Percentiles rank a stretch among this genome's conserved stretches.
Evolutionary conservation across 176 grass and related monocot species (phyloP).

Genomic region (Eleusine coracana): DNA sequence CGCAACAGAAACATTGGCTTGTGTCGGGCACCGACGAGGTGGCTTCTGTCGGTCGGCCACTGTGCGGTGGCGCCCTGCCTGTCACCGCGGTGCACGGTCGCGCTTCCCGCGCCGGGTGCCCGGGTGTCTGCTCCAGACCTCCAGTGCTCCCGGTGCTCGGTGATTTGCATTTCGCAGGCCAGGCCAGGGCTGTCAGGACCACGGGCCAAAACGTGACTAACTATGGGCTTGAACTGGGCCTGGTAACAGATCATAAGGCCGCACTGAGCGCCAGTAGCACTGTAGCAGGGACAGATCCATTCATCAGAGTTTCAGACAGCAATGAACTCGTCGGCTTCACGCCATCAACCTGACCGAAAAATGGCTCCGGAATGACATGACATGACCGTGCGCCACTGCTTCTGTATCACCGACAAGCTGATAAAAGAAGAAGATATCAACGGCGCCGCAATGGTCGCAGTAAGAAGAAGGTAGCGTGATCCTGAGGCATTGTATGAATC

Average conservation of each 20-base stretch:
- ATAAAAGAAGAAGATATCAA: not conserved
- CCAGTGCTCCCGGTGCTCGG: too few species aligned
- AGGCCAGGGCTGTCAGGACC: not conserved
- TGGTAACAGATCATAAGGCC: not conserved
- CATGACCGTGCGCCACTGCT: not conserved
- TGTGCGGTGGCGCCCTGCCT: not conserved
- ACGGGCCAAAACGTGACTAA: not conserved
- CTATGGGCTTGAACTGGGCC: not conserved
- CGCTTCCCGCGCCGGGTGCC: not conserved
- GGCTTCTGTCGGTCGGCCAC: not conserved
- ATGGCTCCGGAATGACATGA: not conserved
- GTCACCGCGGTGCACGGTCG: not conserved
- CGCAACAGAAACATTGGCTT: not conserved
- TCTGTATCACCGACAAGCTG: not conserved
- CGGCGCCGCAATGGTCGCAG: not conserved
- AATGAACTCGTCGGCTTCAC: not conserved
- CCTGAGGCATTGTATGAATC: conserved; percentile 50
- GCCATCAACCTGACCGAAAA: not conserved
- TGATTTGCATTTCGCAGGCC: not conserved
- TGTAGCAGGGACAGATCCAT: not conserved
- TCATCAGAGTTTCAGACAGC: not conserved
- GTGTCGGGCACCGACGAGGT: not conserved
- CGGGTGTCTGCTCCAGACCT: too few species aligned
- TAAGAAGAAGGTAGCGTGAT: conserved; percentile 44
- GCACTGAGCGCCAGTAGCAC: too few species aligned